These are phyloP conservation scores for Dacryopinax spathularia DNA, from an alignment of 768 basidiomycete species.

Conservation along the genomic window DNA sequence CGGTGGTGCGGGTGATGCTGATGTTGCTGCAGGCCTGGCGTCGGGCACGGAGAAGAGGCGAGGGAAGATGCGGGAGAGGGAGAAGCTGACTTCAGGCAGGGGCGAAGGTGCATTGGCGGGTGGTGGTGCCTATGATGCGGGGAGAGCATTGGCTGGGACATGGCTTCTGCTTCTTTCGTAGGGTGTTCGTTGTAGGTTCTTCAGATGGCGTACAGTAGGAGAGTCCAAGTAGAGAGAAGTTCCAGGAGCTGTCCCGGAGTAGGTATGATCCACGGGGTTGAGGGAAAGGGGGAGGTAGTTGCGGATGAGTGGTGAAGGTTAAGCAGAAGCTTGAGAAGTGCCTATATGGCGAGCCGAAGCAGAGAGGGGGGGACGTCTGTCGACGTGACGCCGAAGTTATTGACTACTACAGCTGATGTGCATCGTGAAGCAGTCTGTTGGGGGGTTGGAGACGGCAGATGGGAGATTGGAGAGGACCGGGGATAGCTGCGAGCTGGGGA, in stretches of 20 bases:
- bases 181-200: not conserved
- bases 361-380: too few species aligned
- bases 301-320: not conserved
- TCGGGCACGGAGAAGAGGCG: not conserved
- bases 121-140: constrained; percentile 1
- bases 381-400: not conserved
- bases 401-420: constrained; percentile 3
- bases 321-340: not conserved
- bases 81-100: not conserved
- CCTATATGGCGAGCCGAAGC: not conserved
- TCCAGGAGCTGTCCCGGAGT: not conserved
- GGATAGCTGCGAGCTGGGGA: too few species aligned
- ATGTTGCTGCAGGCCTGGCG: not conserved
- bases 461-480: not conserved
- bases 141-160: not conserved
- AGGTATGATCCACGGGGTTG: not conserved
- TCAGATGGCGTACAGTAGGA: not conserved
- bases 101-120: not conserved
- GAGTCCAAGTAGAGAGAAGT: not conserved
- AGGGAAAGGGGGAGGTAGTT: not conserved
- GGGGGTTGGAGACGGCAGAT: not conserved
- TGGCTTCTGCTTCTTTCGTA: not conserved
- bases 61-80: not conserved
- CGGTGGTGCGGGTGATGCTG: too few species aligned
- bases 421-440: constrained; percentile 3